Conservation (phyloP, 2,329 filamentous ascomycete species). For the Sporothrix brunneoviolacea region DNA sequence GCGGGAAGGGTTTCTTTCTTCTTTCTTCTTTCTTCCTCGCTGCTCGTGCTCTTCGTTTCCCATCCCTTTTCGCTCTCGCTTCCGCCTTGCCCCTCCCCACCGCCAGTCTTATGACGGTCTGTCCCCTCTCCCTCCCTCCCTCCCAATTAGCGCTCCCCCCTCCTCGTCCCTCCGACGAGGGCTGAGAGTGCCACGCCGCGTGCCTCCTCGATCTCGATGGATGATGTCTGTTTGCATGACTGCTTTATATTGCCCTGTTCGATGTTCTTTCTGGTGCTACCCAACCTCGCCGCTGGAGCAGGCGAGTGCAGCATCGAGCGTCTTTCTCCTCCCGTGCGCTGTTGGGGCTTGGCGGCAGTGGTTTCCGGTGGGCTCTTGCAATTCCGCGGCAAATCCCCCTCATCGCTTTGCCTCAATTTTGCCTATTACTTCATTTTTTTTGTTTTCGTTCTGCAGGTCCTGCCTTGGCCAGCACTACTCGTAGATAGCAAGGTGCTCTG, state of each 20-base stretch:
- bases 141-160: not conserved
- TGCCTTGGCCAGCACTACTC: too few relatives aligned
- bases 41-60: too few relatives aligned
- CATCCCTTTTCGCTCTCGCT: not conserved
- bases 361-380: too few relatives aligned
- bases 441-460: too few relatives aligned
- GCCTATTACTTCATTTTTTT: not conserved
- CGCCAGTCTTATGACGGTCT: conserved; percentile 1
- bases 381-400: too few relatives aligned
- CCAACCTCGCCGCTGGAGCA: too few relatives aligned
- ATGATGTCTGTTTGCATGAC: not conserved
- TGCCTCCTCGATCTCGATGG: not conserved
- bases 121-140: not conserved
- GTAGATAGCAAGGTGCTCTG: too few relatives aligned
- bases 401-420: not conserved
- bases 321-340: too few relatives aligned
- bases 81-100: conserved; percentile 1
- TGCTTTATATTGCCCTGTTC: not conserved
- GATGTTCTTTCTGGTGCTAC: too few relatives aligned
- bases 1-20: too few relatives aligned
- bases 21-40: not conserved
- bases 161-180: not conserved
- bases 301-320: too few relatives aligned
- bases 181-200: not conserved
- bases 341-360: too few relatives aligned